A percentile compares a stretch with the other conserved stretches of the same genome.
phyloP scores from a whole-genome alignment of 768 basidiomycete species.

The Mycena rosella region DNA sequence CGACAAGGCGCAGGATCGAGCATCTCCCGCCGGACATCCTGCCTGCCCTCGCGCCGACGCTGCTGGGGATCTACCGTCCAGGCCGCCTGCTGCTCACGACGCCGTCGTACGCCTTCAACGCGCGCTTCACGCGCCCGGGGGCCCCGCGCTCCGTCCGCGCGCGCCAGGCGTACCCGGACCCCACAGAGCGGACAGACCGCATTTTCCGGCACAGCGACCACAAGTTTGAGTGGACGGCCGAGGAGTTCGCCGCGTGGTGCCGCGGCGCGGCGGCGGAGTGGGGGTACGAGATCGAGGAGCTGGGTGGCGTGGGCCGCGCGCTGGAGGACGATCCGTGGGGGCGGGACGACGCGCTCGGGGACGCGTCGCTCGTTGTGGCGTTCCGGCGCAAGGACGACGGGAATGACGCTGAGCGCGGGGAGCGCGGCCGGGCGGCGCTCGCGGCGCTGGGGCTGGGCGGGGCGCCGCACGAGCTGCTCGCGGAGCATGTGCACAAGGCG shows the following conservation, averaged over 20 bases:
- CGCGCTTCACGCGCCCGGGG: conserved; percentile 73
- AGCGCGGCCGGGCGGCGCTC: conserved; percentile 51
- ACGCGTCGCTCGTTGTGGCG: conserved; percentile 75
- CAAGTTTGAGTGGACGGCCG: conserved; percentile 89
- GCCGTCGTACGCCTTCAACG: conserved; percentile 88
- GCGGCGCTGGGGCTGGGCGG: conserved; percentile 39
- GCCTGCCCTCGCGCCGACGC: conserved; percentile 71
- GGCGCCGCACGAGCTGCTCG: conserved; percentile 61
- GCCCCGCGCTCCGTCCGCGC: conserved; percentile 52
- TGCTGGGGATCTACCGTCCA: conserved; percentile 86
- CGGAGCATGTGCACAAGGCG: conserved; percentile 61
- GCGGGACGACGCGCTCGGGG: conserved; percentile 73
- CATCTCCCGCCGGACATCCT: conserved; percentile 75
- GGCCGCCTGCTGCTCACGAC: conserved; percentile 83
- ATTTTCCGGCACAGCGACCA: conserved; percentile 88
- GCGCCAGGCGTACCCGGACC: conserved; percentile 73
- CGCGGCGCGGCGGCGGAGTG: conserved; percentile 65
- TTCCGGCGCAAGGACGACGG: conserved; percentile 59
- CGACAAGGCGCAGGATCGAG: conserved; percentile 71
- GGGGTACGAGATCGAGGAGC: conserved; percentile 77
- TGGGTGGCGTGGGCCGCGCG: conserved; percentile 68
- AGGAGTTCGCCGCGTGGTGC: conserved; percentile 81
- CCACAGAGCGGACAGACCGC: conserved; percentile 79
- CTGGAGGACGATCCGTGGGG: conserved; percentile 77
- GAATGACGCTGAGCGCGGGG: conserved; percentile 50